Evolutionary conservation across 495 filamentous ascomycete species (phyloP).

Genomic region (Apodospora peruviana): DNA sequence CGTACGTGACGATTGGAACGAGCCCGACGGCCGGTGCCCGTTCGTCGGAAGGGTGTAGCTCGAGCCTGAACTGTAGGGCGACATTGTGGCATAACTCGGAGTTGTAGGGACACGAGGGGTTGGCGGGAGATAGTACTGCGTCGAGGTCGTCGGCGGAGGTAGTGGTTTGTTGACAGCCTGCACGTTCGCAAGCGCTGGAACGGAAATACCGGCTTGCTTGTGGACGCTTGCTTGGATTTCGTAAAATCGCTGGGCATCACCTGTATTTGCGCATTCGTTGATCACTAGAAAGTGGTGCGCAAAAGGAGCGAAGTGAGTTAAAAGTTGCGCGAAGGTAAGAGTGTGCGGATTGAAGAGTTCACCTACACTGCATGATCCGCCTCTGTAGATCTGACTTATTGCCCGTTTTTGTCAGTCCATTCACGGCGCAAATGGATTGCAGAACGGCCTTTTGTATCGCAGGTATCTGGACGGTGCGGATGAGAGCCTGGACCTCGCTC

Average conservation of each 20-base stretch:
- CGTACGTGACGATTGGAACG: background rate
- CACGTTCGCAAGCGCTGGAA: background rate
- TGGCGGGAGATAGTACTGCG: constrained; percentile 5
- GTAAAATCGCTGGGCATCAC: constrained; percentile 16
- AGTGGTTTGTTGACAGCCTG: too few species aligned
- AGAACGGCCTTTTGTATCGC: constrained; percentile 62
- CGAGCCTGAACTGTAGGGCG: background rate
- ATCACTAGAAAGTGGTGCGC: constrained; percentile 17
- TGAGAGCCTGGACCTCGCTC: constrained; percentile 37
- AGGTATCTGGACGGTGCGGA: constrained; percentile 21
- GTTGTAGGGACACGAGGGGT: background rate
- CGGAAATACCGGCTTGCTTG: background rate
- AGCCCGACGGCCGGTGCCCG: background rate
- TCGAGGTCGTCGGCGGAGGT: background rate
- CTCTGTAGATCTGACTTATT: constrained; percentile 74
- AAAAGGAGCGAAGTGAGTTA: constrained; percentile 1
- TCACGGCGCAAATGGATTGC: constrained; percentile 62
- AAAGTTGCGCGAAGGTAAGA: too few species aligned
- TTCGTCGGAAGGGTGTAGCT: background rate
- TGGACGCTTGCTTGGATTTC: constrained; percentile 20
- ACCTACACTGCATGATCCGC: constrained; percentile 66
- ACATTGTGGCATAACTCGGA: constrained; percentile 12
- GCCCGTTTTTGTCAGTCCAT: constrained; percentile 67
- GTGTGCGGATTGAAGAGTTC: too few species aligned
- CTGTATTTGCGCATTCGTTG: constrained; percentile 3